These are phyloP conservation scores for Diaporthe sp. DNA, from an alignment of 2,329 filamentous ascomycete species.

Conservation along the genomic window DNA sequence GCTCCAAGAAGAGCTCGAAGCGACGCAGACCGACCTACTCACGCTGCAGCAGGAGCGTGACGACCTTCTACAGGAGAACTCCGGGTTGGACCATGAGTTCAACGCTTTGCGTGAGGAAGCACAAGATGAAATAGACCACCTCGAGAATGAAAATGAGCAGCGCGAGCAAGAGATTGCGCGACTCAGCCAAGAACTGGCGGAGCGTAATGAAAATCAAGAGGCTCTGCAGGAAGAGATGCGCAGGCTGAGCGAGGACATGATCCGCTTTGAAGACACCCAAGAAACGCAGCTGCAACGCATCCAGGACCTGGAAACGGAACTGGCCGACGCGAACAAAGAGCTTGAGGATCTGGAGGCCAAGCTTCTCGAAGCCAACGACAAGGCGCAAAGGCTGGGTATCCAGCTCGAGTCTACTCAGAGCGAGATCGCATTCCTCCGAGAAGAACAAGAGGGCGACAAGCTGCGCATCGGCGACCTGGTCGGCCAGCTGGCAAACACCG, in stretches of 20 bases:
- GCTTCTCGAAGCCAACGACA: constrained; percentile 85
- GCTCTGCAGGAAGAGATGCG: constrained; percentile 96
- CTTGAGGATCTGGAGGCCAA: constrained; percentile 87
- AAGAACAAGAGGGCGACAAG: constrained; percentile 97
- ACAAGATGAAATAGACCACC: constrained; percentile 72
- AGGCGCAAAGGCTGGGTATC: constrained; percentile 87
- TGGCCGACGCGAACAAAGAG: constrained; percentile 86
- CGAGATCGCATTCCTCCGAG: constrained; percentile 93
- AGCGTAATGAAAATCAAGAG: constrained; percentile 86
- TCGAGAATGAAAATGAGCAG: constrained; percentile 79
- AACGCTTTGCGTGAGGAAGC: constrained; percentile 71
- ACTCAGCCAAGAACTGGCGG: constrained; percentile 77
- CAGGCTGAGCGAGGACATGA: constrained; percentile 85
- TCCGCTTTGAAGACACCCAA: constrained; percentile 90
- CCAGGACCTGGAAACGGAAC: constrained; percentile 83
- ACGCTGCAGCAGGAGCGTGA: constrained; percentile 86
- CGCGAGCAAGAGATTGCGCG: constrained; percentile 77
- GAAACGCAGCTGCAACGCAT: constrained; percentile 82
- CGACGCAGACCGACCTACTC: constrained; percentile 82
- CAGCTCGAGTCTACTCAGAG: constrained; percentile 93
- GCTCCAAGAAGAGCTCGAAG: constrained; percentile 84
- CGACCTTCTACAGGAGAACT: constrained; percentile 78
- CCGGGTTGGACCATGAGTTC: constrained; percentile 67
- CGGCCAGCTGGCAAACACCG: constrained; percentile 80
- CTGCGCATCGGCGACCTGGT: constrained; percentile 97